phyloP scores from a whole-genome alignment of 805 yeast genomes.

The Zygoascus ofunaensis region DNA sequence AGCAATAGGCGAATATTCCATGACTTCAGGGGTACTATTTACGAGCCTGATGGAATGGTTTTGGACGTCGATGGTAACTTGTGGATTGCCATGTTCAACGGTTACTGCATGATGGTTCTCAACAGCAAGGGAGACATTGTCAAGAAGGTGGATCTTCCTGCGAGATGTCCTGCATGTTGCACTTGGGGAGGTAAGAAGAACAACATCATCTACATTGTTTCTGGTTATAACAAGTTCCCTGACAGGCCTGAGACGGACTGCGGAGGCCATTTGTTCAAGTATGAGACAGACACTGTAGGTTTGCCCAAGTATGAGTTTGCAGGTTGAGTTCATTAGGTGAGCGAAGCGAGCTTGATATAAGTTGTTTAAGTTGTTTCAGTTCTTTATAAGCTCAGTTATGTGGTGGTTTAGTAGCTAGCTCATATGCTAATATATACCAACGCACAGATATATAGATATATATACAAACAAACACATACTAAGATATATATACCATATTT shows the following conservation, averaged over 20 bases:
- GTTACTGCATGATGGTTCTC: constrained; percentile 19
- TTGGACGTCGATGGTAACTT: constrained; percentile 21
- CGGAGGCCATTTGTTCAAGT: constrained; percentile 29
- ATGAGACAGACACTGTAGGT: not conserved
- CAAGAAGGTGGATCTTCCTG: constrained; percentile 10
- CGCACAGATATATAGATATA: too few species aligned
- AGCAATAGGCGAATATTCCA: constrained; percentile 25
- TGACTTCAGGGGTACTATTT: constrained; percentile 17
- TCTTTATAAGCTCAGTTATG: not conserved
- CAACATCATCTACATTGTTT: constrained; percentile 24
- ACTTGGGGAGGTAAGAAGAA: constrained; percentile 30
- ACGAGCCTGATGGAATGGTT: constrained; percentile 24
- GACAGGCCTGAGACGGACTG: constrained; percentile 13
- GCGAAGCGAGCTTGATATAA: too few species aligned
- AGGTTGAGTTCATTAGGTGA: not conserved
- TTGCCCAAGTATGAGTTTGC: not conserved
- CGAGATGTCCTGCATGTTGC: constrained; percentile 26
- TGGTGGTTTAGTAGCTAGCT: not conserved
- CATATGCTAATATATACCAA: too few species aligned
- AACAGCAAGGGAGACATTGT: constrained; percentile 24
- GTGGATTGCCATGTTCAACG: constrained; percentile 23
- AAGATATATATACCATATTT: too few species aligned
- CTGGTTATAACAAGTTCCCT: constrained; percentile 18
- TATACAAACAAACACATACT: too few species aligned
- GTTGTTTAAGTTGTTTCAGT: not conserved